Conservation (phyloP, 495 filamentous ascomycete genomes). For the Daldinia loculata region DNA sequence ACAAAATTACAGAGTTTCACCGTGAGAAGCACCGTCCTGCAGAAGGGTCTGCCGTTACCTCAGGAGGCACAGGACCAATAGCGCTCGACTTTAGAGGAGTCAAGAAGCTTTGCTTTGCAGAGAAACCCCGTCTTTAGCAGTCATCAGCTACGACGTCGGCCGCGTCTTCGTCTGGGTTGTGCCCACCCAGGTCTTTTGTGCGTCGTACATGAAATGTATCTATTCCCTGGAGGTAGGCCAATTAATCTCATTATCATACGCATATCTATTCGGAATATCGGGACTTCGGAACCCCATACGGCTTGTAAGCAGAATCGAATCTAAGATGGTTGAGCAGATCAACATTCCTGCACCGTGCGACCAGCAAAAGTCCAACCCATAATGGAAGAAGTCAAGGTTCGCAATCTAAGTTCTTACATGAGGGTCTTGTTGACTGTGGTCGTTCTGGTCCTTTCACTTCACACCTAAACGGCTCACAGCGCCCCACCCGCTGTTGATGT, state of each 20-base stretch:
- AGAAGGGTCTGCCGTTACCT: slow-evolving; percentile 34
- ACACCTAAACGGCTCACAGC: slow-evolving; percentile 14
- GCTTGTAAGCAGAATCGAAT: slow-evolving; percentile 29
- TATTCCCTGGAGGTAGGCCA: slow-evolving; percentile 12
- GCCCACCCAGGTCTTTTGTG: slow-evolving; percentile 10
- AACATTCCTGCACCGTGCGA: slow-evolving; percentile 30
- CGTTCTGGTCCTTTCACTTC: slow-evolving; percentile 19
- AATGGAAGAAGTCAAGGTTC: slow-evolving; percentile 24
- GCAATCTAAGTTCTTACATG: slow-evolving; percentile 43
- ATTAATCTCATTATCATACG: slow-evolving; percentile 14
- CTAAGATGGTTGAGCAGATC: slow-evolving; percentile 26
- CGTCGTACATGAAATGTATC: slow-evolving; percentile 22
- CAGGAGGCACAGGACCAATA: slow-evolving; percentile 30
- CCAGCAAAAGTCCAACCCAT: slow-evolving; percentile 20
- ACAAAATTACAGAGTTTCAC: slow-evolving; percentile 41
- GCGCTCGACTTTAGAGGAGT: slow-evolving; percentile 7
- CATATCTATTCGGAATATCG: slow-evolving; percentile 32
- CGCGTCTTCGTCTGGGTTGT: slow-evolving; percentile 18
- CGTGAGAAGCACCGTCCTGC: slow-evolving; percentile 43
- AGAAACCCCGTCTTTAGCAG: slow-evolving; percentile 21
- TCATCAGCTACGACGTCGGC: slow-evolving; percentile 27
- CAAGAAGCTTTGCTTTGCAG: slow-evolving; percentile 17
- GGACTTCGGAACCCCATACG: slow-evolving; percentile 29
- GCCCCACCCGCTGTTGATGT: slow-evolving; percentile 26
- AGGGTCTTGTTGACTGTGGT: slow-evolving; percentile 26